Conservation (phyloP, 805 yeast genomes). For the Brettanomyces nanus region DNA sequence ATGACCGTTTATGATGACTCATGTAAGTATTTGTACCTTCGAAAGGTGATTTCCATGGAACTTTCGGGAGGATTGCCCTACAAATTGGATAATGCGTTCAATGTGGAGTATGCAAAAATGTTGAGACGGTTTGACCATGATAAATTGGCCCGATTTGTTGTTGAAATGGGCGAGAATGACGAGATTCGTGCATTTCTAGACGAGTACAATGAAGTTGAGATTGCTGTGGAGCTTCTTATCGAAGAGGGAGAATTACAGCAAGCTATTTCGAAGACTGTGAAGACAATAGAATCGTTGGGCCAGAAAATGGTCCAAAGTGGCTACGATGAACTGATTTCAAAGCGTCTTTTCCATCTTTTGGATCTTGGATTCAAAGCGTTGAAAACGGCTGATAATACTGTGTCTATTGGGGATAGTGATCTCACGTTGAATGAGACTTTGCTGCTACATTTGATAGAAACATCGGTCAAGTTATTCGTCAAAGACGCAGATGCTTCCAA, state of each 20-base stretch:
- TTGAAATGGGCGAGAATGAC: slow-evolving; percentile 10
- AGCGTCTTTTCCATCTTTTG: slow-evolving; percentile 9
- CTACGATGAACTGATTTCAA: neutral
- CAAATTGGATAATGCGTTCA: slow-evolving; percentile 9
- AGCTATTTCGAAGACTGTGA: slow-evolving; percentile 23
- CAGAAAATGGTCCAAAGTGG: slow-evolving; percentile 18
- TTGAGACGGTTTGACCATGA: slow-evolving; percentile 17
- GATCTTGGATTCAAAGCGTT: slow-evolving; percentile 22
- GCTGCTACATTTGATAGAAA: slow-evolving; percentile 33
- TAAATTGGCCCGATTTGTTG: slow-evolving; percentile 11
- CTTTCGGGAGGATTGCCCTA: slow-evolving; percentile 8
- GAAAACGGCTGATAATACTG: neutral
- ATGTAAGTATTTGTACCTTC: slow-evolving; percentile 28
- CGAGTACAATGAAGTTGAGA: slow-evolving; percentile 20
- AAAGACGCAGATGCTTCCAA: slow-evolving; percentile 13
- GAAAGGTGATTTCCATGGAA: slow-evolving; percentile 20
- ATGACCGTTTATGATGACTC: slow-evolving; percentile 22
- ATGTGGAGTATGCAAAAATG: slow-evolving; percentile 20
- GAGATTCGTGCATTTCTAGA: slow-evolving; percentile 17
- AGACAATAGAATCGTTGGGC: slow-evolving; percentile 11
- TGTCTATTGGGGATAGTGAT: slow-evolving; percentile 1
- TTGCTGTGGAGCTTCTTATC: slow-evolving; percentile 27
- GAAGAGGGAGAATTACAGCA: slow-evolving; percentile 11
- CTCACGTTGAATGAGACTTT: slow-evolving; percentile 27
- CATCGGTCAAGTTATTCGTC: slow-evolving; percentile 29